Evolutionary conservation across 2,329 filamentous ascomycete genomes (phyloP).

Genomic region (Aspergillus sp.): DNA sequence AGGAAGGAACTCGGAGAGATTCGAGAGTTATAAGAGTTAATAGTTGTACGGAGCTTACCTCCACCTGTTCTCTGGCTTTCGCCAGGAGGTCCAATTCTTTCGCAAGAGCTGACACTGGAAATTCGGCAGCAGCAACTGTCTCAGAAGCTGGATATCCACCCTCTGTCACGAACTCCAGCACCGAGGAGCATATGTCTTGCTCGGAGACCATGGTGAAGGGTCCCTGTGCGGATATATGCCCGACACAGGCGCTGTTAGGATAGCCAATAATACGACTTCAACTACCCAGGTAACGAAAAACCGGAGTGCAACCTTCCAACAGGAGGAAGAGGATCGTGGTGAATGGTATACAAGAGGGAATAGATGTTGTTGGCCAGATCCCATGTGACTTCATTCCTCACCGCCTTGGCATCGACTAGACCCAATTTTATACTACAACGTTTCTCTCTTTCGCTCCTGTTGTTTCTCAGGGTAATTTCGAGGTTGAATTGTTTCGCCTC

Average conservation of each 20-base stretch:
- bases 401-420: slow-evolving; percentile 12
- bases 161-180: slow-evolving; percentile 62
- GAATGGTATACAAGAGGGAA: not conserved
- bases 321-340: not conserved
- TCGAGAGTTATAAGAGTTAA: not conserved
- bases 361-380: slow-evolving; percentile 3
- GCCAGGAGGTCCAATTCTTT: slow-evolving; percentile 51
- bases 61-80: slow-evolving; percentile 52
- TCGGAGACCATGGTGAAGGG: slow-evolving; percentile 30
- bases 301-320: not conserved
- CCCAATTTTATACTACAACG: not conserved
- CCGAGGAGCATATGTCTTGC: slow-evolving; percentile 53
- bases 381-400: slow-evolving; percentile 31
- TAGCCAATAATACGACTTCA: not conserved
- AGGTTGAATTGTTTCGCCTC: not conserved
- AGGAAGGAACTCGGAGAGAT: not conserved
- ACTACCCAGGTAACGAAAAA: not conserved
- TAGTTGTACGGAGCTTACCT: slow-evolving; percentile 37
- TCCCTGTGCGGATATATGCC: not conserved
- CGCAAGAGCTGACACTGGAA: slow-evolving; percentile 49
- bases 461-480: not conserved
- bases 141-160: slow-evolving; percentile 58
- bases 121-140: slow-evolving; percentile 51
- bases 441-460: not conserved
- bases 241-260: not conserved